Percentiles rank a stretch among this genome's conserved stretches.
Evolutionary conservation across 306 rosid genomes (phyloP).

Genomic region (Styphnolobium japonicum): DNA sequence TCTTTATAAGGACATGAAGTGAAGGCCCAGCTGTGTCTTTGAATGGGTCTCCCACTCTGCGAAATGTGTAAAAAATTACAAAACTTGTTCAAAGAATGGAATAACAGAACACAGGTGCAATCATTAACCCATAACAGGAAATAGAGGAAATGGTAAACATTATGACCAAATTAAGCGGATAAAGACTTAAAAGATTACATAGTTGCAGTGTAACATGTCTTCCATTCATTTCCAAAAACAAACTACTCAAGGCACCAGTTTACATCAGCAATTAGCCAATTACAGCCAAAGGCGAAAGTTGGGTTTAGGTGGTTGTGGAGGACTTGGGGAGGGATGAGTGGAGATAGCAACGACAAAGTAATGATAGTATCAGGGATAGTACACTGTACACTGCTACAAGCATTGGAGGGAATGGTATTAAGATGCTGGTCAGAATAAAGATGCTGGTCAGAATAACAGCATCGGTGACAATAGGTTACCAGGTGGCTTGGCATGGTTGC

Average conservation of each 20-base stretch:
- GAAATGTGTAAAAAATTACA: not conserved
- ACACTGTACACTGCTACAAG: not conserved
- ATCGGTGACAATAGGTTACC: not conserved
- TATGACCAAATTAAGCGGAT: not conserved
- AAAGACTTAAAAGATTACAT: not conserved
- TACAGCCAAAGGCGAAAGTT: not conserved
- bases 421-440: not conserved
- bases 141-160: not conserved
- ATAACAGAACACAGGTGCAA: not conserved
- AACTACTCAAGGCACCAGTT: not conserved
- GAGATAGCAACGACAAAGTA: not conserved
- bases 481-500: not conserved
- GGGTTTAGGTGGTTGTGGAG: not conserved
- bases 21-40: slow-evolving; percentile 99
- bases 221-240: not conserved
- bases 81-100: not conserved
- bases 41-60: slow-evolving; percentile 98
- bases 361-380: not conserved
- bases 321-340: not conserved
- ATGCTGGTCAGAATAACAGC: no score
- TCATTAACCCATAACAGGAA: slow-evolving; percentile 6
- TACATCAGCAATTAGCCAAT: not conserved
- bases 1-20: slow-evolving; percentile 89
- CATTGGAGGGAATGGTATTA: not conserved
- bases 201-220: not conserved